Conservation (phyloP, 2,329 filamentous ascomycete genomes). For the Pseudodiploospora longispora region DNA sequence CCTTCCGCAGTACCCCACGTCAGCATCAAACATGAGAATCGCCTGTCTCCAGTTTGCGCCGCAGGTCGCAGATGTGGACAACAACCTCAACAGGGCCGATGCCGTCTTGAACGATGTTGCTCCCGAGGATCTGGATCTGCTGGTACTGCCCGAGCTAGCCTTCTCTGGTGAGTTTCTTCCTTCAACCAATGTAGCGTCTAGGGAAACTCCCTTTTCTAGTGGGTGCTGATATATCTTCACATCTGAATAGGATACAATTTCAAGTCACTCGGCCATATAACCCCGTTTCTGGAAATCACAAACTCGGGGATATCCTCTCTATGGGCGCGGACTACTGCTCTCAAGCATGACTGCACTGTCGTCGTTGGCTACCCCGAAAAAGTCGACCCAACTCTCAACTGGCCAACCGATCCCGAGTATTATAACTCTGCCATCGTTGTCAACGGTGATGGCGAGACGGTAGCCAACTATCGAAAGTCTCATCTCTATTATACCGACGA, state of each 20-base stretch:
- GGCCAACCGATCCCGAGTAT: slow-evolving; percentile 45
- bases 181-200: background rate
- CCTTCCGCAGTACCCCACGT: no score
- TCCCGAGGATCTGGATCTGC: slow-evolving; percentile 52
- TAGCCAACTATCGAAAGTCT: slow-evolving; percentile 54
- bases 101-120: slow-evolving; percentile 47
- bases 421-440: slow-evolving; percentile 49
- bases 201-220: background rate
- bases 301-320: slow-evolving; percentile 58
- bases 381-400: slow-evolving; percentile 40
- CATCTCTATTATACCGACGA: slow-evolving; percentile 54
- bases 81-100: slow-evolving; percentile 64
- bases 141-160: slow-evolving; percentile 69
- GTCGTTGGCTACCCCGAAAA: slow-evolving; percentile 69
- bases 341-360: slow-evolving; percentile 59
- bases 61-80: slow-evolving; percentile 58
- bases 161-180: slow-evolving; percentile 51
- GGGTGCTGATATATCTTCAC: background rate
- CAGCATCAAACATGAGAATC: slow-evolving; percentile 46
- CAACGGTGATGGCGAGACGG: slow-evolving; percentile 49
- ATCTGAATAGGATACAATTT: slow-evolving; percentile 64
- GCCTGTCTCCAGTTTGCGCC: slow-evolving; percentile 66
- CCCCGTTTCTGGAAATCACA: slow-evolving; percentile 59
- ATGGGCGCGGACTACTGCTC: slow-evolving; percentile 62
- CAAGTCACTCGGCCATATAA: slow-evolving; percentile 57